Percentiles rank a stretch among this genome's conserved stretches.
phyloP scores from a whole-genome alignment of 78 protist genomes.

The Anaeramoeba flamelloides region DNA sequence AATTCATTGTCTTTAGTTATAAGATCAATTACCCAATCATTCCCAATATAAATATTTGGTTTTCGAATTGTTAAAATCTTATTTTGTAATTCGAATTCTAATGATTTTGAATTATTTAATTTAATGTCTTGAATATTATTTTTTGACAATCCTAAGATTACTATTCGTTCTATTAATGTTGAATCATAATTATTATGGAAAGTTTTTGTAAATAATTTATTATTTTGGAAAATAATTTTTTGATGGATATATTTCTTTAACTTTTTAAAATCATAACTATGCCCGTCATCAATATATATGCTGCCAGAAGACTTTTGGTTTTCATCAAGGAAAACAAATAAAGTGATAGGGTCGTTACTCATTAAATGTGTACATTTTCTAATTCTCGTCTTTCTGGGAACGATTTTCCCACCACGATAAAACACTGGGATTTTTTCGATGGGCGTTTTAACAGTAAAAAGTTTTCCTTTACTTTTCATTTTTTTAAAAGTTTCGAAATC shows the following conservation, averaged over 20 bases:
- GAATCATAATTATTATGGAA: no score
- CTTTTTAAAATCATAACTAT: no score
- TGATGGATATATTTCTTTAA: no score
- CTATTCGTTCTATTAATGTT: constrained; percentile 33
- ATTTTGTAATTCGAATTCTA: neutral
- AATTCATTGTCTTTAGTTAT: no score
- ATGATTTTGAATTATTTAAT: neutral
- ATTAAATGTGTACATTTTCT: constrained; percentile 46
- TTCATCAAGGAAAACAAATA: constrained; percentile 38
- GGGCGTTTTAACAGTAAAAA: constrained; percentile 41
- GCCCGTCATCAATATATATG: no score
- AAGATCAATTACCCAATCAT: constrained; percentile 20
- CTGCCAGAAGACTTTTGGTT: no score
- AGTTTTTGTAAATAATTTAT: no score
- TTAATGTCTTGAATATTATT: neutral
- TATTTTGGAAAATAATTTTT: no score
- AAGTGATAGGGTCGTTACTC: constrained; percentile 73
- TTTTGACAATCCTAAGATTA: constrained; percentile 26
- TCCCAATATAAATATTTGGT: constrained; percentile 5
- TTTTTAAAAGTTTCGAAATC: no score
- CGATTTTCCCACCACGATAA: constrained; percentile 69
- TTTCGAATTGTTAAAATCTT: constrained; percentile 10
- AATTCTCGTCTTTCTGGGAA: constrained; percentile 53
- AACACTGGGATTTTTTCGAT: constrained; percentile 48
- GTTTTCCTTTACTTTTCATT: no score